Evolutionary conservation across 1,284 basidiomycete species (phyloP), one percentile per base, ranked within the genome.

Genomic region (Ustilago crameri): DNA sequence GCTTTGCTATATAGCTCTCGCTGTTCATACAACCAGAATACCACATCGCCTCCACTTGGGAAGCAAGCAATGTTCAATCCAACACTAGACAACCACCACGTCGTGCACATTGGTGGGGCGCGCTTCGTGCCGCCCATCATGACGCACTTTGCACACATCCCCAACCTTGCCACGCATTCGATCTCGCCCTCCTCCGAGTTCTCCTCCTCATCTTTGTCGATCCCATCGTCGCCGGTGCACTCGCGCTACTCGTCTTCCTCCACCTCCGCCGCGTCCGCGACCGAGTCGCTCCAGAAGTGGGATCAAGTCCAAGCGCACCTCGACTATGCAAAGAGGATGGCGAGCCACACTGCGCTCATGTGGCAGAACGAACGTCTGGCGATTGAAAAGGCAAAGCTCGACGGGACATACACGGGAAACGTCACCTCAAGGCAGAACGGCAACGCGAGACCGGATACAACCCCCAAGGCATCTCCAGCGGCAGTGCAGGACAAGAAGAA

Each of bases 351-450:
- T 3, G 55, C 69, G 0, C 3, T 18, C 35, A 72, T 72, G 69
- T 72, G 69, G 69, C 69, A 72, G 55, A 51, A 46, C 26, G 64
- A 72, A 49, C 49, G 69, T 10, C 52, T 67, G 3, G 64, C 64
- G 22, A 72, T 72, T 53, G 69, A 72, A 52, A 67, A 67, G 43
- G 55, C 69, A 10, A 72, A 72, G 22, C 48, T 67, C 34, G 56
- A 67, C 3, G 69, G 69, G 0, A 72, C 69, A 14, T 72, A 65
- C 47, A 67, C 60, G 7, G 69, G 69, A 24, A 51, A 67, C 53
- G 12, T 63, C 18, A 72, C 69, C 0, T 51, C 46, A 0, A 17
- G 69, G 5, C 60, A 67, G 14, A 72, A 72, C 24, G 69, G 64
- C 18, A 67, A 63, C 23, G 69, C 69, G 5, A 41, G 52, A 5